A percentile compares a stretch with the other conserved stretches of the same genome.
Conservation (phyloP, 1,284 basidiomycete species). For the Tetrapyrgos nigripes region DNA sequence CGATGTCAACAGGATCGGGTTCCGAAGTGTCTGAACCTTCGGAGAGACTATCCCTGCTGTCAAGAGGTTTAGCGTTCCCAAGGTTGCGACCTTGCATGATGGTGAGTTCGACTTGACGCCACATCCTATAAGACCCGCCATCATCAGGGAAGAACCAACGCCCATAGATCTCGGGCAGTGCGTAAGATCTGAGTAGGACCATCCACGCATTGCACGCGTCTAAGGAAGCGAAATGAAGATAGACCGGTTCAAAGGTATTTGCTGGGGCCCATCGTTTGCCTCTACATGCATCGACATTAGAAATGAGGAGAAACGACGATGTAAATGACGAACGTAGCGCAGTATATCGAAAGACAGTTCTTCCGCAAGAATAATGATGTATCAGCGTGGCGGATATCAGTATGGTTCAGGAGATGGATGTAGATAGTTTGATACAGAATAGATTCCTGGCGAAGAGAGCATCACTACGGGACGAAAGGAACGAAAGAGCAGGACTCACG, state of each 20-base stretch:
- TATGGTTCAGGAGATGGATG: slow-evolving; percentile 73
- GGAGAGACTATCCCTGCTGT: slow-evolving; percentile 20
- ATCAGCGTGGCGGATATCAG: slow-evolving; percentile 75
- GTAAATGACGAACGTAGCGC: slow-evolving; percentile 51
- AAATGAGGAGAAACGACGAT: neutral
- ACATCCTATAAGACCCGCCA: slow-evolving; percentile 83
- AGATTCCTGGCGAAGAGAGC: slow-evolving; percentile 55
- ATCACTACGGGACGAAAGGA: slow-evolving; percentile 9
- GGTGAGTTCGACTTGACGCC: slow-evolving; percentile 78
- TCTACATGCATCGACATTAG: slow-evolving; percentile 36
- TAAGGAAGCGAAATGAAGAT: slow-evolving; percentile 66
- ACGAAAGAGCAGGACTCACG: slow-evolving; percentile 45
- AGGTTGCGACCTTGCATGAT: slow-evolving; percentile 75
- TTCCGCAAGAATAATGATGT: slow-evolving; percentile 74
- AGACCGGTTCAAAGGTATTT: slow-evolving; percentile 67
- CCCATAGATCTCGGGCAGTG: slow-evolving; percentile 79
- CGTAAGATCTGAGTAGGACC: slow-evolving; percentile 76
- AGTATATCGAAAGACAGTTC: slow-evolving; percentile 74
- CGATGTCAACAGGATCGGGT: slow-evolving; percentile 63
- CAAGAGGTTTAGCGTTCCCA: slow-evolving; percentile 49
- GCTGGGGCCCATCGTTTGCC: slow-evolving; percentile 66
- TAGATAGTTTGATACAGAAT: slow-evolving; percentile 75
- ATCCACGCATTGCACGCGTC: slow-evolving; percentile 75
- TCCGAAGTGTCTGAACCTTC: slow-evolving; percentile 44
- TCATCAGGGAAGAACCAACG: slow-evolving; percentile 59